Evolutionary conservation across 2,329 filamentous ascomycete genomes (phyloP), one percentile per base, ranked within the genome.

Genomic region (Didymella segeticola): DNA sequence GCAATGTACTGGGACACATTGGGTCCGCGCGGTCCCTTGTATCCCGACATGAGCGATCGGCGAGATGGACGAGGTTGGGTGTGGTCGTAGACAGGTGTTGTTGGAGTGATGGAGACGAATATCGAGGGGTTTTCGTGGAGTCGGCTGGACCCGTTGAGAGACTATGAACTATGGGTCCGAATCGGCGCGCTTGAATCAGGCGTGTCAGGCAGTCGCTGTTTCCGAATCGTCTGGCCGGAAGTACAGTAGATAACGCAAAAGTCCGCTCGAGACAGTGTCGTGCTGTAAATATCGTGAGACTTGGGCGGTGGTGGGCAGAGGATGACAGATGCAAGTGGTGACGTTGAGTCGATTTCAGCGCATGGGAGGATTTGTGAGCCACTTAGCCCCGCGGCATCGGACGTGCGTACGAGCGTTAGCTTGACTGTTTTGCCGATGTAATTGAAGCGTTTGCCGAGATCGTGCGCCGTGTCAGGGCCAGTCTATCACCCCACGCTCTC

Each of bases 1-100:
- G 90, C 89, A 62, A 97, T 83, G 79, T 95, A 96, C 71, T 92
- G 89, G 70, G 91, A 92, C 77, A 96, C 90, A 75, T 96, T 96
- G 70, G 90, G 89, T 66, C 85, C 89, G 71, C 89, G 87, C 58
- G 91, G 89, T 70, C 87, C 88, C 76, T 83, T 87, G 83, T 86
- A 92, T 73, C 81, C 83, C 74, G 90, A 86, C 89, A 92, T 92
- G 68, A 47, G 58, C 57, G 48, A 22, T 57, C 53, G 47, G 47
- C 27, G 22, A 39, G 43, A 38, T 54, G 47, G 38, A 27, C 26
- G 37, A 50, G 47, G 37, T 50, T 26, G 52, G 37, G 23, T 58
- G 48, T 37, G 15, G 51, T 37, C 30, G 52, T 55, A 43, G 46
- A 57, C 47, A 45, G 31, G 11, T 43, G 25, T 47, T 34, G 61